Conservation (phyloP, 2,329 filamentous ascomycete species). For the Furcasterigmium sp. region DNA sequence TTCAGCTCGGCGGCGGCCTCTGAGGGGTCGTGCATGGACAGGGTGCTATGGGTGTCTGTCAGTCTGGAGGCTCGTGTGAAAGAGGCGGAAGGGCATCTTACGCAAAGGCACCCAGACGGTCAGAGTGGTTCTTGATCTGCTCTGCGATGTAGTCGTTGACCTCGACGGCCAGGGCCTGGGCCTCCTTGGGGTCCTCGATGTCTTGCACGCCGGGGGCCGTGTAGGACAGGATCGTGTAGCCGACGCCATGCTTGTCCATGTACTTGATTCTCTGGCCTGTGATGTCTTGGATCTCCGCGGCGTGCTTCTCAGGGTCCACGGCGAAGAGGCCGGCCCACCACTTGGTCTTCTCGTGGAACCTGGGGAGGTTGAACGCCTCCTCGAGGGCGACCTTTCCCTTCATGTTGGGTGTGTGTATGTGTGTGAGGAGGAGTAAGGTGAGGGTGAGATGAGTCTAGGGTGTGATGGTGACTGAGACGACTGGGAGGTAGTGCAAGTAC, state of each 20-base stretch:
- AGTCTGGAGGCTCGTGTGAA: background rate
- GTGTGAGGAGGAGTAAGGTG: background rate
- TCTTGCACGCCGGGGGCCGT: conserved; percentile 44
- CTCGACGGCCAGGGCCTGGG: conserved; percentile 33
- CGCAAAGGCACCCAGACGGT: conserved; percentile 42
- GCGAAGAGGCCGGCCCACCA: conserved; percentile 60
- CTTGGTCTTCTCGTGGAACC: conserved; percentile 50
- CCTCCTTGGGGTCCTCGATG: conserved; percentile 33
- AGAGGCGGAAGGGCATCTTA: conserved; percentile 7
- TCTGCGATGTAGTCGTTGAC: conserved; percentile 35
- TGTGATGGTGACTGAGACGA: too few species aligned
- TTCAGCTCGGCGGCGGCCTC: conserved; percentile 44
- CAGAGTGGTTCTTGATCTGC: conserved; percentile 28
- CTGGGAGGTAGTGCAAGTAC: too few species aligned
- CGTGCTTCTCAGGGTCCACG: conserved; percentile 52
- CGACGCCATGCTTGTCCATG: conserved; percentile 40
- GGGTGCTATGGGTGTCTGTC: background rate
- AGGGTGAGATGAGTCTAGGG: background rate
- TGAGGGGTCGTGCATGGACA: conserved; percentile 48
- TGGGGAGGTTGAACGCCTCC: conserved; percentile 56
- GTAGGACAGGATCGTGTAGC: conserved; percentile 42
- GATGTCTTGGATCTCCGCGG: conserved; percentile 44
- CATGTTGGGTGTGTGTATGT: conserved; percentile 30
- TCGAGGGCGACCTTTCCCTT: conserved; percentile 57
- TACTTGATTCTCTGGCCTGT: conserved; percentile 33